These are phyloP conservation scores for Phanerochaete sordida DNA, from an alignment of 768 basidiomycete genomes.

Conservation along the genomic window DNA sequence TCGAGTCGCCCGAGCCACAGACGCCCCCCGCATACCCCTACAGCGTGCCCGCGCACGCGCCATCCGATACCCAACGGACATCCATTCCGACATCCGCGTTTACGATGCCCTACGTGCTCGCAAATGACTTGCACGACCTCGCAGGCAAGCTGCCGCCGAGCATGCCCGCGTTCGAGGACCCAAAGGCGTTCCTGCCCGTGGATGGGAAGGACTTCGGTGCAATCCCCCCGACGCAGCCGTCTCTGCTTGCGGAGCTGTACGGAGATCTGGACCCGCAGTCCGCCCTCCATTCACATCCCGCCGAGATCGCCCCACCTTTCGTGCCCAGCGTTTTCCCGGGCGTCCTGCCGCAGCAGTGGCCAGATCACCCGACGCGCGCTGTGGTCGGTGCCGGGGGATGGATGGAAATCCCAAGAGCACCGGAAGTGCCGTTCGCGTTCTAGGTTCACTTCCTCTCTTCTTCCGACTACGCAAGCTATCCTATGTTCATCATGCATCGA, in stretches of 20 bases:
- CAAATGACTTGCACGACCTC: not conserved
- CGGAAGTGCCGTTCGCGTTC: not conserved
- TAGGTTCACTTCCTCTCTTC: not conserved
- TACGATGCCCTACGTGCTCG: not conserved
- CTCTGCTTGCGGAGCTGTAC: slow-evolving; percentile 1
- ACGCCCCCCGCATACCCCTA: slow-evolving; percentile 6
- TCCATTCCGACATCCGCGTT: not conserved
- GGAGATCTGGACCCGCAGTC: slow-evolving; percentile 2
- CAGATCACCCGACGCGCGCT: not conserved
- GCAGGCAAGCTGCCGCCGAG: not conserved
- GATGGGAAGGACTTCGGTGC: slow-evolving; percentile 6
- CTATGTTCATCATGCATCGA: not conserved
- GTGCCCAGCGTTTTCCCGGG: not conserved
- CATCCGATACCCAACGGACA: slow-evolving; percentile 4
- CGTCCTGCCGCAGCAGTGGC: not conserved
- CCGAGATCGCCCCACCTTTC: not conserved
- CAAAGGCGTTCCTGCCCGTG: slow-evolving; percentile 1
- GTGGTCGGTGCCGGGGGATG: not conserved
- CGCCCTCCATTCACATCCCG: not conserved
- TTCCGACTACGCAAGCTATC: not conserved
- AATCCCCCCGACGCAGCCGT: not conserved
- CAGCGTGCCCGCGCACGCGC: not conserved
- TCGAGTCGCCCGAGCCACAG: slow-evolving; percentile 7
- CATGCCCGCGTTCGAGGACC: not conserved
- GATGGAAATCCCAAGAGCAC: not conserved